phyloP scores from a whole-genome alignment of 2,329 filamentous ascomycete species.

The Leptosphaerulina australis region DNA sequence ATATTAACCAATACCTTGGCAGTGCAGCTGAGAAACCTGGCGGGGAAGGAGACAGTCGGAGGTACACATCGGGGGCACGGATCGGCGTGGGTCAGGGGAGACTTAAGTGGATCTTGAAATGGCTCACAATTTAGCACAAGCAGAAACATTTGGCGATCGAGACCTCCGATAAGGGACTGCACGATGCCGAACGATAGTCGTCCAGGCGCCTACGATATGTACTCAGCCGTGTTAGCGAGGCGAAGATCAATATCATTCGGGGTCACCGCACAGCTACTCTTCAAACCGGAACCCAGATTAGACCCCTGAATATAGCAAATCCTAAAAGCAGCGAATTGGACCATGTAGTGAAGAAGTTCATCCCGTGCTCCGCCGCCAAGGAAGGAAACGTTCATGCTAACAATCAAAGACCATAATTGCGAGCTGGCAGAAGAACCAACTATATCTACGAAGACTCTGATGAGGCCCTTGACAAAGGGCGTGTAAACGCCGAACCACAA shows the following conservation, averaged over 20 bases:
- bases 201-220: not conserved
- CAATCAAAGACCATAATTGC: not conserved
- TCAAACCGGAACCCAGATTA: not conserved
- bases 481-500: not conserved
- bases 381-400: not conserved
- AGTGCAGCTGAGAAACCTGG: not conserved
- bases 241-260: not conserved
- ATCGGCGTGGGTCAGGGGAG: slow-evolving; percentile 6
- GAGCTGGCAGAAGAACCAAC: not conserved
- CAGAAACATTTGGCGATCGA: not conserved
- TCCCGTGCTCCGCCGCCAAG: not conserved
- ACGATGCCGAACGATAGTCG: not conserved
- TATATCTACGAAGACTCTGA: not conserved
- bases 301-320: not conserved
- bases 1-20: not conserved
- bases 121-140: not conserved
- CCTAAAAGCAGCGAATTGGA: not conserved
- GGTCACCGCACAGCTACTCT: not conserved
- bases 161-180: not conserved
- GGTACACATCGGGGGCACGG: not conserved
- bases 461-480: not conserved
- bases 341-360: not conserved
- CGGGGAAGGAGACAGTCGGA: not conserved
- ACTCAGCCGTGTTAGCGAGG: not conserved
- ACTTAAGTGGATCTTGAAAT: slow-evolving; percentile 3